Base-by-base conservation (phyloP, 2,329 filamentous ascomycete genomes). In the Scorias spongiosa region DNA sequence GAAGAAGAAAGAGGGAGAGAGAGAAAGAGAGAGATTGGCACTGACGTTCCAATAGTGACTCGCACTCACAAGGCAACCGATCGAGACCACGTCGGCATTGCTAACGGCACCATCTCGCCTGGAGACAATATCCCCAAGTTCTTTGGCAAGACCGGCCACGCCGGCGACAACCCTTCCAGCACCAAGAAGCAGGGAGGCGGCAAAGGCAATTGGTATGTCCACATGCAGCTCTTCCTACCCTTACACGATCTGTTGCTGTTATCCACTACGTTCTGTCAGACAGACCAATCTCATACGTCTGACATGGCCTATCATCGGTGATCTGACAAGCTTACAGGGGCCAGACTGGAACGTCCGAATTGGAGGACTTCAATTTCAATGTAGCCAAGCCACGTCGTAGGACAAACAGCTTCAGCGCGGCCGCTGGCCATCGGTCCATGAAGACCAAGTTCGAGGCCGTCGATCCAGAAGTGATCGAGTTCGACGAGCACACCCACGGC, bases 401-500 rank as follows among this genome's bases (percentile, higher is more conserved):
- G 63, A 93, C 85, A 66, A 96, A 96, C 71, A 89, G 83, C 63
- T 88, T 81, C 67, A 79, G 74, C 57, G 74, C 81, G 55, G 79
- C 77, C 44, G 74, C 78, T 57, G 72, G 78, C 55, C 69, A 85
- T 54, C 74, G 76, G 48, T 78, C 88, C 62, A 85, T 94, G 70
- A 93, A 91, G 75, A 93, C 88, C 66, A 98, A 98, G 70, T 96
- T 95, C 62, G 91, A 98, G 66, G 72, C 84, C 54, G 74, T 86
- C 61, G 91, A 96, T 56, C 72, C 77, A 14, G 88, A 87, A 36
- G 84, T 93, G 58, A 94, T 94, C 54, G 87, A 96, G 63, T 60
- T 56, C 44, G 57, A 60, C 38, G 88, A 95, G 66, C 75, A 76
- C 44, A 49, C 91, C 46, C 85, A 93, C 58, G 86, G 84, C 28